phyloP scores from a whole-genome alignment of 345 rosid species.

The Eucalyptus viminalis region DNA sequence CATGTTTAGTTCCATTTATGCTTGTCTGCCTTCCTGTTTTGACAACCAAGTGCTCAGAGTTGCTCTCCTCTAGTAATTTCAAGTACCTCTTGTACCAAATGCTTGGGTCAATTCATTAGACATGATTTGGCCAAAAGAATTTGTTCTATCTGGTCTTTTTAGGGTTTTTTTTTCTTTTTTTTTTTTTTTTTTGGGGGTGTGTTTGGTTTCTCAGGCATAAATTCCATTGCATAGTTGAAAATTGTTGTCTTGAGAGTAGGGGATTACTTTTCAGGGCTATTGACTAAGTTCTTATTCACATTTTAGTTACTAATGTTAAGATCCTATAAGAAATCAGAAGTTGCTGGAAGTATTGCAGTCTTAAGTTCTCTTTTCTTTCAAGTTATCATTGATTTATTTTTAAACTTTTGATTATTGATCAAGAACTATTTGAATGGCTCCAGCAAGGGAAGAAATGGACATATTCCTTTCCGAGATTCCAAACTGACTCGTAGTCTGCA shows the following conservation, averaged over 20 bases:
- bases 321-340: neutral
- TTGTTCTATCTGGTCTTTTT: neutral
- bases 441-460: constrained; percentile 92
- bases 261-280: neutral
- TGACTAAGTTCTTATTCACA: neutral
- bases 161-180: too few species aligned
- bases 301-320: neutral
- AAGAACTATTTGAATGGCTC: constrained; percentile 6
- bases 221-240: neutral
- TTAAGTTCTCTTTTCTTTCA: neutral
- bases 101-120: neutral
- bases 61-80: neutral
- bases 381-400: neutral
- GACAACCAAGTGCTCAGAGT: neutral
- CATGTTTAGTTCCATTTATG: neutral
- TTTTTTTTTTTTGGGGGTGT: neutral
- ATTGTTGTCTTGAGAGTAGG: neutral
- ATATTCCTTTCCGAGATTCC: constrained; percentile 88
- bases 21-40: neutral
- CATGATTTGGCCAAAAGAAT: neutral
- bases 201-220: neutral
- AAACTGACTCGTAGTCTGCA: constrained; percentile 88
- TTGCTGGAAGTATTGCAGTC: neutral
- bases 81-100: neutral
- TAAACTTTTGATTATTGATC: neutral